Evolutionary conservation across 805 yeast species (phyloP).

Genomic region (Yarrowia sp.): DNA sequence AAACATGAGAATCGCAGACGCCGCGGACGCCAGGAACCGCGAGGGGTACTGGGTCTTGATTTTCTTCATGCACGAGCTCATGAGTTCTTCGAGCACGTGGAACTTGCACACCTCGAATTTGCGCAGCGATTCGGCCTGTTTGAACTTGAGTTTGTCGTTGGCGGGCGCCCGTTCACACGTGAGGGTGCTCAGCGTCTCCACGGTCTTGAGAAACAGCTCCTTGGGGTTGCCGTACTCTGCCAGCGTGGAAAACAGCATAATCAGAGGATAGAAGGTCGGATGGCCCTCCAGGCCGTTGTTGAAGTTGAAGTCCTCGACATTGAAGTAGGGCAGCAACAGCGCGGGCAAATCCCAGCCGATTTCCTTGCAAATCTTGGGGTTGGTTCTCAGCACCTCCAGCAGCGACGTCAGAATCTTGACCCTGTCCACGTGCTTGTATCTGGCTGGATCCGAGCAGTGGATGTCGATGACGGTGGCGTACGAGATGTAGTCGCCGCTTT

Average conservation of each 20-base stretch:
- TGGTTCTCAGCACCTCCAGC: conserved; percentile 52
- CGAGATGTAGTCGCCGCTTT: conserved; percentile 67
- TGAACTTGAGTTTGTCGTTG: conserved; percentile 15
- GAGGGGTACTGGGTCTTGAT: conserved; percentile 80
- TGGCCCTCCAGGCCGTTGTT: conserved; percentile 35
- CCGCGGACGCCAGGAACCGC: conserved; percentile 73
- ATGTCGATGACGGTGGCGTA: conserved; percentile 77
- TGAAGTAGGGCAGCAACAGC: conserved; percentile 63
- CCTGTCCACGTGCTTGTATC: conserved; percentile 60
- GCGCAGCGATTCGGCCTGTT: conserved; percentile 37
- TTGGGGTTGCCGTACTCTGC: conserved; percentile 79
- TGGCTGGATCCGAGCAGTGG: conserved; percentile 58
- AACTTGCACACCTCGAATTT: conserved; percentile 52
- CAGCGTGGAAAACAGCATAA: conserved; percentile 66
- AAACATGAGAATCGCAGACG: conserved; percentile 63
- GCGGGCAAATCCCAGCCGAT: conserved; percentile 95
- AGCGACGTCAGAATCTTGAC: conserved; percentile 58
- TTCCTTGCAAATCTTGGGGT: conserved; percentile 48
- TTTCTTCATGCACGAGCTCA: conserved; percentile 62
- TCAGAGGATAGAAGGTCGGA: conserved; percentile 45
- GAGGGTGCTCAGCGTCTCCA: conserved; percentile 64
- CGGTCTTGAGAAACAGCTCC: conserved; percentile 73
- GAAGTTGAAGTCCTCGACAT: conserved; percentile 43
- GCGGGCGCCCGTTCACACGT: conserved; percentile 40
- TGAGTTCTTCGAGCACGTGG: conserved; percentile 70